Percentiles rank a stretch among this genome's conserved stretches.
Conservation (phyloP, 169 alveolate genomes). For the Pseudocohnilembus persalinus region DNA sequence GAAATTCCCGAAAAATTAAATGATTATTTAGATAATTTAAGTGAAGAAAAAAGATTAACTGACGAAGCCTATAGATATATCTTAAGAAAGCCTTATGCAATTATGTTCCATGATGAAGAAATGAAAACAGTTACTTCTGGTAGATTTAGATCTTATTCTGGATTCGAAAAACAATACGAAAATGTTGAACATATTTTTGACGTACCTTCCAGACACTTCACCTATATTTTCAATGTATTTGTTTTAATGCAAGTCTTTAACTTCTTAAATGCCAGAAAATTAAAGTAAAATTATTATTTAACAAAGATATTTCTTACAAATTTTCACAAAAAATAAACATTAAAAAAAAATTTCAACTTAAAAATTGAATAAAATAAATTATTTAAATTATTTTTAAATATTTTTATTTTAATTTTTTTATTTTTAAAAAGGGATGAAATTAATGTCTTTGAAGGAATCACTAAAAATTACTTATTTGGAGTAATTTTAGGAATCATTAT, state of each 20-base stretch:
- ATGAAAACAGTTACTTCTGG: slow-evolving; percentile 27
- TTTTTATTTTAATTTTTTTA: neutral
- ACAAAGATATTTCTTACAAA: too few species aligned
- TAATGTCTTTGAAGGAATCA: slow-evolving; percentile 80
- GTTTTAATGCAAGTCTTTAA: slow-evolving; percentile 88
- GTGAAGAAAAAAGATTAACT: neutral
- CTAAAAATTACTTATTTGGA: slow-evolving; percentile 50
- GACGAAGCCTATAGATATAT: neutral
- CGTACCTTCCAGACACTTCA: slow-evolving; percentile 85
- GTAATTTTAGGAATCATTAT: slow-evolving; percentile 51
- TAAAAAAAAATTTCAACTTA: too few species aligned
- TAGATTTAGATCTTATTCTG: slow-evolving; percentile 21
- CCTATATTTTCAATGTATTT: slow-evolving; percentile 89
- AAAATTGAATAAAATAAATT: too few species aligned
- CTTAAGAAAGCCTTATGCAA: slow-evolving; percentile 5
- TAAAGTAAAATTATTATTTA: too few species aligned
- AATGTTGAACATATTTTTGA: slow-evolving; percentile 17
- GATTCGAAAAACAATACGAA: slow-evolving; percentile 28
- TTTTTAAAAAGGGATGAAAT: slow-evolving; percentile 58
- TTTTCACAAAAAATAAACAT: too few species aligned
- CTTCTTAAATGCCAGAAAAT: slow-evolving; percentile 86
- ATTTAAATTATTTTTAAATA: too few species aligned
- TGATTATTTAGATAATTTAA: neutral
- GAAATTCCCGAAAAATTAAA: neutral
- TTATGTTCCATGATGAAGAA: slow-evolving; percentile 4